Evolutionary conservation across 805 yeast genomes (phyloP).

Genomic region (Ogataea glucozyma): DNA sequence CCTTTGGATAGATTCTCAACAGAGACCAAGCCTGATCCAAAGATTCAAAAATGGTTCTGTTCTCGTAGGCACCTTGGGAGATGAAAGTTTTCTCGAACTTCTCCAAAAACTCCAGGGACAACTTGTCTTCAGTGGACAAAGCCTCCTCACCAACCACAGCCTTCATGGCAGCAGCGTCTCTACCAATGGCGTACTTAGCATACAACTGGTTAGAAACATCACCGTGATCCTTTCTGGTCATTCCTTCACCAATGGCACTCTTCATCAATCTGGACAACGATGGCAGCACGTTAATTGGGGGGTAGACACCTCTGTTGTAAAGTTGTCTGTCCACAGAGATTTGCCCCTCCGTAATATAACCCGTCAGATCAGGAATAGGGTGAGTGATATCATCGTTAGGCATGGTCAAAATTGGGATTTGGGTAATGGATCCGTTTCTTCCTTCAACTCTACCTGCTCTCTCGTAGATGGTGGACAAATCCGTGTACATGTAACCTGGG

Average conservation of each 20-base stretch:
- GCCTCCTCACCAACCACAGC: conserved; percentile 99
- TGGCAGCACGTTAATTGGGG: conserved; percentile 98
- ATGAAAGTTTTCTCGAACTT: conserved; percentile 96
- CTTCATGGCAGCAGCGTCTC: conserved; percentile 99
- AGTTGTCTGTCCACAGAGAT: conserved; percentile 96
- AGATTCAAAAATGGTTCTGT: conserved; percentile 91
- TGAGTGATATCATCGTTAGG: conserved; percentile 99
- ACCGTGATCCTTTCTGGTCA: conserved; percentile 99
- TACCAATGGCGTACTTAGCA: conserved; percentile 99
- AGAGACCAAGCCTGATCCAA: conserved; percentile 98
- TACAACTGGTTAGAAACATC: conserved; percentile 98
- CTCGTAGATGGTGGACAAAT: conserved; percentile 97
- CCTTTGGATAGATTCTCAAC: conserved; percentile 98
- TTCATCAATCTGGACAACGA: conserved; percentile 98
- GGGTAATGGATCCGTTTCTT: conserved; percentile 98
- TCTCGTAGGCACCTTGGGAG: conserved; percentile 95
- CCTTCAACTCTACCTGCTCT: conserved; percentile 99
- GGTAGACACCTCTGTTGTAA: conserved; percentile 95
- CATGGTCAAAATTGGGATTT: conserved; percentile 98
- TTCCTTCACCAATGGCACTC: conserved; percentile 99
- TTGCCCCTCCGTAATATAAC: conserved; percentile 99
- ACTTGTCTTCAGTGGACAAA: conserved; percentile 93
- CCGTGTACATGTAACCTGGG: conserved; percentile 99
- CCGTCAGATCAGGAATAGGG: conserved; percentile 99
- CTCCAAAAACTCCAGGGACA: conserved; percentile 95